These are phyloP conservation scores for Entrophospora sp. DNA, from an alignment of 192 early-diverging fungal genomes.

Conservation along the genomic window DNA sequence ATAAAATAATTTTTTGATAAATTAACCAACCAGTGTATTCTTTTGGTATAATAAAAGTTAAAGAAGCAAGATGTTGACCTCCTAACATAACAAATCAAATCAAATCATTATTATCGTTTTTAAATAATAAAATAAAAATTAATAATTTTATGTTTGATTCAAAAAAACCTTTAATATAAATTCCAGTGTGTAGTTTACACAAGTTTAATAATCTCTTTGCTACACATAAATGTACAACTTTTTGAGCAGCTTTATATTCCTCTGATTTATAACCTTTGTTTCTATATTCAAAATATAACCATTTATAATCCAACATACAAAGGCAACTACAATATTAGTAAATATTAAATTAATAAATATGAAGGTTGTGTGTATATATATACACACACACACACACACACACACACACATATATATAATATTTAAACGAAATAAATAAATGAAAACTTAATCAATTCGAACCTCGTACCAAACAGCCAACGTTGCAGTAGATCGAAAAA, in stretches of 20 bases:
- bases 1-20: too few relatives aligned
- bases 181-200: conserved; percentile 37
- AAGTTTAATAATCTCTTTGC: conserved; percentile 35
- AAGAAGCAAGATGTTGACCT: conserved; percentile 31
- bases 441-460: background rate
- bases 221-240: conserved; percentile 37
- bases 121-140: background rate
- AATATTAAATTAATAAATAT: background rate
- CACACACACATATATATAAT: too few relatives aligned
- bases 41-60: conserved; percentile 34
- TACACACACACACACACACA: too few relatives aligned
- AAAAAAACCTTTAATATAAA: conserved; percentile 31
- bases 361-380: background rate
- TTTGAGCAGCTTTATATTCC: conserved; percentile 35
- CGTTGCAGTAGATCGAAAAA: conserved; percentile 9
- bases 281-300: conserved; percentile 35
- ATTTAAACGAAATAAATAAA: background rate
- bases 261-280: conserved; percentile 33
- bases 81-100: conserved; percentile 7
- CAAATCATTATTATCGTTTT: background rate
- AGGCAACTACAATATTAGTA: conserved; percentile 21
- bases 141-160: background rate
- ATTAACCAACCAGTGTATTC: too few relatives aligned
- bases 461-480: conserved; percentile 3
- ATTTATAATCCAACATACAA: conserved; percentile 44